phyloP scores from a whole-genome alignment of 2,329 filamentous ascomycete species.

The Ophiocordyceps camponoti-floridani region DNA sequence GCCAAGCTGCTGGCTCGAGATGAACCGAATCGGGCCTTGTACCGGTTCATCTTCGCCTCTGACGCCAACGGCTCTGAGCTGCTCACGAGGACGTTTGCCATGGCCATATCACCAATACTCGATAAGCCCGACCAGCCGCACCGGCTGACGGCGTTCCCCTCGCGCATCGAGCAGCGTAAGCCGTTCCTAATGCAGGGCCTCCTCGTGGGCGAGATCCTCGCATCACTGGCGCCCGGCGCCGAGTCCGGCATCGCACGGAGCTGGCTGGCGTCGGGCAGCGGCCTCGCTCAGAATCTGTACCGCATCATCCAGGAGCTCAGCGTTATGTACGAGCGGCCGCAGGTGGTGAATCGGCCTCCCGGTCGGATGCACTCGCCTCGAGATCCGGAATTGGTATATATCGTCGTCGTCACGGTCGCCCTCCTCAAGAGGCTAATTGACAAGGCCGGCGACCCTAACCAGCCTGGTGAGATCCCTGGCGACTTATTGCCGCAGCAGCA shows the following conservation, averaged over 20 bases:
- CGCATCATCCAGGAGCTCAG: constrained; percentile 58
- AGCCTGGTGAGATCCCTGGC: constrained; percentile 32
- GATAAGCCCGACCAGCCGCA: constrained; percentile 36
- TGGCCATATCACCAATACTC: constrained; percentile 73
- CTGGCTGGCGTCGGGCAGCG: constrained; percentile 73
- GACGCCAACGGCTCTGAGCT: constrained; percentile 58
- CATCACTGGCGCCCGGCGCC: constrained; percentile 52
- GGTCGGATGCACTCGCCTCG: constrained; percentile 17
- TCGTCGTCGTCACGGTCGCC: constrained; percentile 49
- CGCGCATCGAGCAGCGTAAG: constrained; percentile 66
- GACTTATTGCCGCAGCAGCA: constrained; percentile 49
- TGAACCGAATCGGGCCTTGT: constrained; percentile 78
- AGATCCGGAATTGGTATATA: constrained; percentile 37
- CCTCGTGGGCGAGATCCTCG: constrained; percentile 74
- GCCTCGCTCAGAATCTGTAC: constrained; percentile 66
- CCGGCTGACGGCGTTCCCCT: constrained; percentile 40
- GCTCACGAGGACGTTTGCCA: constrained; percentile 68
- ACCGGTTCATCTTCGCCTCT: constrained; percentile 61
- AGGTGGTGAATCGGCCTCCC: constrained; percentile 8
- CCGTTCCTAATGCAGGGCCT: constrained; percentile 84
- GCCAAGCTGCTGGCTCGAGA: constrained; percentile 86
- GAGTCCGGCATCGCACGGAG: constrained; percentile 55
- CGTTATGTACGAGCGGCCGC: constrained; percentile 31
- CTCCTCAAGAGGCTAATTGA: constrained; percentile 52
- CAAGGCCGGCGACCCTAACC: constrained; percentile 42